Conservation (phyloP, 2,329 filamentous ascomycete species). For the Graphilbum ipis-grandicollis region DNA sequence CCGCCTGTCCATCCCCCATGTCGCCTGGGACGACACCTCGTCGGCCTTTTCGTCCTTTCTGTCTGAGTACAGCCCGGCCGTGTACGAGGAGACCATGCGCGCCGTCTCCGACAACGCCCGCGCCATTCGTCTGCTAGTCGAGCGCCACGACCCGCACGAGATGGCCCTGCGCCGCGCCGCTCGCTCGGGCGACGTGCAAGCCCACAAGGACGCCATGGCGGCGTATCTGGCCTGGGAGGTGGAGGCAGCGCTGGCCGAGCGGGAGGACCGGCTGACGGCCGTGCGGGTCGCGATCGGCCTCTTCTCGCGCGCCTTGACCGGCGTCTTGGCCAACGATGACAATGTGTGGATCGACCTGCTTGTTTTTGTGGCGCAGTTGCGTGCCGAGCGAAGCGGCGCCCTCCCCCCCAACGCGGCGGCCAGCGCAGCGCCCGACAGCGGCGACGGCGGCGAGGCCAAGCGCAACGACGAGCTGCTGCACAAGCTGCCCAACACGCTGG, state of each 20-base stretch:
- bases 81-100: slow-evolving; percentile 61
- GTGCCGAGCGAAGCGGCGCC: slow-evolving; percentile 17
- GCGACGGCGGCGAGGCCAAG: slow-evolving; percentile 6
- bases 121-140: slow-evolving; percentile 45
- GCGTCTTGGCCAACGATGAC: slow-evolving; percentile 55
- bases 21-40: slow-evolving; percentile 58
- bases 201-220: slow-evolving; percentile 31
- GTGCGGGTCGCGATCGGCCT: slow-evolving; percentile 43
- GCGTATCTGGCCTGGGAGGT: slow-evolving; percentile 77
- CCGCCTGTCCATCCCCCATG: slow-evolving; percentile 55
- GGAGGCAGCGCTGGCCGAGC: slow-evolving; percentile 26
- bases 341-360: slow-evolving; percentile 71
- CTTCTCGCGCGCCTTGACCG: slow-evolving; percentile 59
- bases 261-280: slow-evolving; percentile 24
- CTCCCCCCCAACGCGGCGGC: slow-evolving; percentile 13
- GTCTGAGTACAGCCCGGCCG: slow-evolving; percentile 49
- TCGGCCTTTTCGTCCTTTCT: slow-evolving; percentile 60
- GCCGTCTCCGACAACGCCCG: slow-evolving; percentile 45
- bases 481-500: slow-evolving; percentile 35
- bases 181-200: slow-evolving; percentile 35
- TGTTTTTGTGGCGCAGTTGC: slow-evolving; percentile 47
- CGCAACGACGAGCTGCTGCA: slow-evolving; percentile 18
- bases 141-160: slow-evolving; percentile 51
- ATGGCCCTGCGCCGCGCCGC: slow-evolving; percentile 42
- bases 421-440: too few species aligned